phyloP scores from a whole-genome alignment of 352 stramenopile genomes.

The Halophytophthora batemanensis region DNA sequence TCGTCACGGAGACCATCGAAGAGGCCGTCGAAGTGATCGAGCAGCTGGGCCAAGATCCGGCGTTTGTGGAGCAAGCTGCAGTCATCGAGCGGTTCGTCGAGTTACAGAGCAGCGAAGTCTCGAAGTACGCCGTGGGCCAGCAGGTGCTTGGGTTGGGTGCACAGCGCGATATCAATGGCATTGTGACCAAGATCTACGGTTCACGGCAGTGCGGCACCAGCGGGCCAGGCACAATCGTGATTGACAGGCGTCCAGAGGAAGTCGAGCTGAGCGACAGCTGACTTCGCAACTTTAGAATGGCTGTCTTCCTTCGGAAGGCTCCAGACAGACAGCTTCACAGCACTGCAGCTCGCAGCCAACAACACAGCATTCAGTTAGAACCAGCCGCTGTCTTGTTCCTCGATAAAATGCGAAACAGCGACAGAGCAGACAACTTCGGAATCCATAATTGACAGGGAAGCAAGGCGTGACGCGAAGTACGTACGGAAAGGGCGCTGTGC shows the following conservation, averaged over 20 bases:
- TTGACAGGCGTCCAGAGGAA: slow-evolving; percentile 49
- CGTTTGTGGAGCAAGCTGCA: slow-evolving; percentile 28
- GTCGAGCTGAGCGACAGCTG: neutral
- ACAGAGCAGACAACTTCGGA: no score
- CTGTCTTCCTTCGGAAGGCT: no score
- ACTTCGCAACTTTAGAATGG: no score
- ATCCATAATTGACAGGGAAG: no score
- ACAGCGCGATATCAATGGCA: slow-evolving; percentile 49
- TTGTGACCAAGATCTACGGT: slow-evolving; percentile 72
- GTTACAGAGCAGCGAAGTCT: slow-evolving; percentile 72
- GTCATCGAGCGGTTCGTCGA: slow-evolving; percentile 63
- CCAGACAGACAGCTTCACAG: no score
- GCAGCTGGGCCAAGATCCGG: slow-evolving; percentile 46
- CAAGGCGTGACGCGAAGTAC: no score
- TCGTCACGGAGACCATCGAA: slow-evolving; percentile 76
- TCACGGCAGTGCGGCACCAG: slow-evolving; percentile 65
- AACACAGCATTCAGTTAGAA: no score
- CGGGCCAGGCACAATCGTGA: slow-evolving; percentile 63
- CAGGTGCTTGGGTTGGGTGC: slow-evolving; percentile 46
- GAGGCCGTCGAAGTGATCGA: slow-evolving; percentile 50
- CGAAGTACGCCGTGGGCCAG: slow-evolving; percentile 71
- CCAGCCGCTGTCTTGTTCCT: no score
- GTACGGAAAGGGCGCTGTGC: no score
- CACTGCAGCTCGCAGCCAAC: no score
- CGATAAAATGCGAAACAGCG: no score